phyloP scores from a whole-genome alignment of 306 rosid genomes.

The Citrullus amarus region DNA sequence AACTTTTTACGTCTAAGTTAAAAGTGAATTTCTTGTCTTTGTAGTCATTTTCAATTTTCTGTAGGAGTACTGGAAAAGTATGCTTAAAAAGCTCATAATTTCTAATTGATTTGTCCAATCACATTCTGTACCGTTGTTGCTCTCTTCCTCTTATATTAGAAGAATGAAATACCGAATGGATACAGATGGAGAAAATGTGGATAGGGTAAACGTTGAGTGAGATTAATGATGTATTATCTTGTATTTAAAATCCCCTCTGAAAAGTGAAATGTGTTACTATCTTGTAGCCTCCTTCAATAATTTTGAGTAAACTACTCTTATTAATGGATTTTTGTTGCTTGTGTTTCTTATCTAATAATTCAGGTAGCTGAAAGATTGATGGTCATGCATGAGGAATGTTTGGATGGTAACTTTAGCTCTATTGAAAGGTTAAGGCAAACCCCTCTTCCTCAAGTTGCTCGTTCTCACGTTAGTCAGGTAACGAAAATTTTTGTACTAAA shows the following conservation, averaged over 20 bases:
- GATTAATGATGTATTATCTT: neutral
- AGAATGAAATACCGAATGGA: neutral
- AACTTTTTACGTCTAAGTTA: neutral
- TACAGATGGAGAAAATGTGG: neutral
- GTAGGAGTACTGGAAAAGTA: neutral
- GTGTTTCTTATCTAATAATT: neutral
- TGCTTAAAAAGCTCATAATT: neutral
- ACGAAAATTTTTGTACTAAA: neutral
- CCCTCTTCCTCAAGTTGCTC: constrained; percentile 17
- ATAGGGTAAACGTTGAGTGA: neutral
- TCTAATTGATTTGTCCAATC: neutral
- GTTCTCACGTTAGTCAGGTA: constrained; percentile 44
- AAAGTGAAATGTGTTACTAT: neutral
- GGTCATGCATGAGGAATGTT: constrained; percentile 51
- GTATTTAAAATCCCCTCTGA: neutral
- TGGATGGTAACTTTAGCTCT: constrained; percentile 35
- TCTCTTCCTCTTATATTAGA: neutral
- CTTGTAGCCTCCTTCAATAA: neutral
- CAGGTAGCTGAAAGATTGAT: constrained; percentile 53
- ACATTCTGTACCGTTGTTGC: neutral
- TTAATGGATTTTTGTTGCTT: neutral
- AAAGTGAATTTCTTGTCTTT: neutral
- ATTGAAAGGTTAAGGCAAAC: constrained; percentile 39
- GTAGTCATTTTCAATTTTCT: neutral
- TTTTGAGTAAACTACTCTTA: neutral